Evolutionary conservation across 2,329 filamentous ascomycete species (phyloP).

Genomic region (Fusarium protoensiforme): DNA sequence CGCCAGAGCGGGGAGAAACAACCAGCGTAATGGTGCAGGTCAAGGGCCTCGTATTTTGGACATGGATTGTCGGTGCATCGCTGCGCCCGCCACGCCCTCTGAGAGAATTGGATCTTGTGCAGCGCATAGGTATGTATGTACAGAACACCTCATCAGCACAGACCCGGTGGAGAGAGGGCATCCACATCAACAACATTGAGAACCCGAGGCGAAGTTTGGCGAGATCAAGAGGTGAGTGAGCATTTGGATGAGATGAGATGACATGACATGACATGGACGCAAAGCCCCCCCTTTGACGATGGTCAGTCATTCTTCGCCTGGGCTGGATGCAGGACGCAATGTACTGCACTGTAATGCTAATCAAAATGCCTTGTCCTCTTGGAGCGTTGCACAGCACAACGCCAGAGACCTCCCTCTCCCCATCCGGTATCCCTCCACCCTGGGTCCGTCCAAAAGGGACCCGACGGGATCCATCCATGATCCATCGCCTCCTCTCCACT

Average conservation of each 20-base stretch:
- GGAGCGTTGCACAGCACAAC: slow-evolving; percentile 9
- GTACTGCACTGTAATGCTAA: not conserved
- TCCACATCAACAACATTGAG: not conserved
- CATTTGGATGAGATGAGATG: slow-evolving; percentile 6
- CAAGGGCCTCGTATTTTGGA: slow-evolving; percentile 28
- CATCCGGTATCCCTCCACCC: slow-evolving; percentile 10
- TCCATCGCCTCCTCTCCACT: slow-evolving; percentile 33
- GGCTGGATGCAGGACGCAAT: not conserved
- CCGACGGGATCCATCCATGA: slow-evolving; percentile 27
- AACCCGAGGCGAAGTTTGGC: not conserved
- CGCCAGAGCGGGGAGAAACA: slow-evolving; percentile 21
- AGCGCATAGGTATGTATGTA: not conserved
- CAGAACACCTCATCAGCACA: slow-evolving; percentile 12
- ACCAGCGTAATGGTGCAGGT: slow-evolving; percentile 19
- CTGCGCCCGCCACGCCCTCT: slow-evolving; percentile 21
- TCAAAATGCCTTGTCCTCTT: slow-evolving; percentile 1
- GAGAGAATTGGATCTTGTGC: slow-evolving; percentile 7
- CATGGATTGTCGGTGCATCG: slow-evolving; percentile 1
- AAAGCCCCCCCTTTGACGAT: not conserved
- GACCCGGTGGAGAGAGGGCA: slow-evolving; percentile 5
- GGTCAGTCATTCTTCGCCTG: not conserved
- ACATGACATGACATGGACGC: slow-evolving; percentile 5
- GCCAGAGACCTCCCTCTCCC: slow-evolving; percentile 6
- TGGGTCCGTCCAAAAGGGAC: slow-evolving; percentile 28
- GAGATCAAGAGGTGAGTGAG: not conserved